phyloP scores from a whole-genome alignment of 2,329 filamentous ascomycete genomes.

The Aureobasidium mangrovei region DNA sequence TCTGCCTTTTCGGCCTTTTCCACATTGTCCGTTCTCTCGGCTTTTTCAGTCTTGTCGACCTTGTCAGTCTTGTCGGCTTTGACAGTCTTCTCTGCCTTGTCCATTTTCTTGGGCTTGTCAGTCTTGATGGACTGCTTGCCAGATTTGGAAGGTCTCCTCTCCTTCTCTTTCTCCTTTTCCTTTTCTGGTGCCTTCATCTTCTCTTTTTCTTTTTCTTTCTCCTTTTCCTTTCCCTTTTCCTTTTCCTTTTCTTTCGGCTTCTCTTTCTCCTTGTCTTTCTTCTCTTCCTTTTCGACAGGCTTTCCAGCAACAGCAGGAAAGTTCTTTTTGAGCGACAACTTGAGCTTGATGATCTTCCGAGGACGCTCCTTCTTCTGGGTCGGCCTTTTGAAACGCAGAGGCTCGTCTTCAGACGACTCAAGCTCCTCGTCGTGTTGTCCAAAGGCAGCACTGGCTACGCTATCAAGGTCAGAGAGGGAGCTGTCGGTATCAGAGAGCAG shows the following conservation, averaged over 20 bases:
- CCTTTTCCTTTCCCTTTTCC: not conserved
- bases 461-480: conserved; percentile 14
- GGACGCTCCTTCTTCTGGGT: conserved; percentile 13
- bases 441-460: conserved; percentile 38
- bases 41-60: conserved; percentile 1
- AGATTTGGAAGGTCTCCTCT: conserved; percentile 18
- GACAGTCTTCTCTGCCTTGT: conserved; percentile 15
- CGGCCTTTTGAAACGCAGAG: conserved; percentile 16
- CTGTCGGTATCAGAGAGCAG: conserved; percentile 14
- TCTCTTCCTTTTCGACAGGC: conserved; percentile 8
- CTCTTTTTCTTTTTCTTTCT: conserved; percentile 18
- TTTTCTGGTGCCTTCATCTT: conserved; percentile 4
- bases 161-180: conserved; percentile 22
- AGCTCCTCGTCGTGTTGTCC: conserved; percentile 43
- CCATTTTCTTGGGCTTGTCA: conserved; percentile 15
- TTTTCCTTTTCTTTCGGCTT: conserved; percentile 4
- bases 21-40: conserved; percentile 7
- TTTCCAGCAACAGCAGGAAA: conserved; percentile 9
- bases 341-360: conserved; percentile 21
- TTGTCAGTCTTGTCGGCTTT: conserved; percentile 16
- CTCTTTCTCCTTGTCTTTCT: conserved; percentile 14
- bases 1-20: conserved; percentile 15
- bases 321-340: conserved; percentile 18
- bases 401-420: conserved; percentile 18
- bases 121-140: conserved; percentile 11